These are phyloP conservation scores for Pyrus betulifolia DNA, from an alignment of 306 rosid genomes.

Conservation along the genomic window DNA sequence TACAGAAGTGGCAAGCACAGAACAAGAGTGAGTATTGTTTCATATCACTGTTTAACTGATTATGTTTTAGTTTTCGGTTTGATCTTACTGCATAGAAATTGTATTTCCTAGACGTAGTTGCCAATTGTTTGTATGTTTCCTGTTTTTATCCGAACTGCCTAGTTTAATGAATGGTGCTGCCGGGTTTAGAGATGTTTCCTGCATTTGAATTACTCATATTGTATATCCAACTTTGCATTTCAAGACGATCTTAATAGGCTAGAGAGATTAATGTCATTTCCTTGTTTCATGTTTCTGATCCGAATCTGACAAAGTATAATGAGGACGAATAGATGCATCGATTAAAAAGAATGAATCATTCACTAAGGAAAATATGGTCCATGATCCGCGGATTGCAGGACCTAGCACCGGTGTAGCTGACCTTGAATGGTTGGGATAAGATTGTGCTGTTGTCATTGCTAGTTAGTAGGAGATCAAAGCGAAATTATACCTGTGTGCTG, in stretches of 20 bases:
- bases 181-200: background rate
- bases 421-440: background rate
- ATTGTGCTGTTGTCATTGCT: background rate
- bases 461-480: background rate
- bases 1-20: conserved; percentile 61
- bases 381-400: background rate
- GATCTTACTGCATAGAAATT: background rate
- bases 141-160: background rate
- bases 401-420: background rate
- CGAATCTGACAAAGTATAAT: background rate
- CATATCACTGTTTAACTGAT: background rate
- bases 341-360: background rate
- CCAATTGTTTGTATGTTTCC: background rate
- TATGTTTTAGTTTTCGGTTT: background rate
- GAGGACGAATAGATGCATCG: background rate
- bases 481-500: background rate
- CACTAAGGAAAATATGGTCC: background rate
- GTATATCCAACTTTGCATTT: background rate
- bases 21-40: conserved; percentile 33
- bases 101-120: background rate
- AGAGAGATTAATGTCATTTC: background rate
- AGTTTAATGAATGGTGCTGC: background rate
- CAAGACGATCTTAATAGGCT: background rate
- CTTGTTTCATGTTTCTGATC: background rate
- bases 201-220: background rate